These are phyloP conservation scores for Tuctoria greenei DNA, from an alignment of 176 grass and related monocot genomes.

Conservation along the genomic window DNA sequence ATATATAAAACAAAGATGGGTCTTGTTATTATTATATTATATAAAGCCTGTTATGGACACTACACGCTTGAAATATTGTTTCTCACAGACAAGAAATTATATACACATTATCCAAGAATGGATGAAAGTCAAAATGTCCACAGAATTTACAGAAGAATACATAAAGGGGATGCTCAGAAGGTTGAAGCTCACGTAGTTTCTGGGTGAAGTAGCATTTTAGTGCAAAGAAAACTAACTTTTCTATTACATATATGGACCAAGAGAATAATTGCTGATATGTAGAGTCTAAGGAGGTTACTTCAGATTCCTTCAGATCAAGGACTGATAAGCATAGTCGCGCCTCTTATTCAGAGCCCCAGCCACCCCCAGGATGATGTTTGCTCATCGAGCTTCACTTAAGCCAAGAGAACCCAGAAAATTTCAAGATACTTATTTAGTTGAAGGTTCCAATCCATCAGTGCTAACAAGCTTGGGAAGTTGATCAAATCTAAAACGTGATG, in stretches of 20 bases:
- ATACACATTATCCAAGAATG: neutral
- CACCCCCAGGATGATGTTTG: slow-evolving; percentile 7
- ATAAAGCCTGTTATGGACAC: neutral
- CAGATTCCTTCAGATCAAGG: slow-evolving; percentile 4
- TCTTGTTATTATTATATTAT: neutral
- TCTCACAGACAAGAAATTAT: neutral
- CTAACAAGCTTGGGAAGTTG: neutral
- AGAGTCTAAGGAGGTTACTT: neutral
- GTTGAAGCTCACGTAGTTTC: neutral
- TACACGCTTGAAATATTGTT: neutral
- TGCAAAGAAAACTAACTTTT: neutral
- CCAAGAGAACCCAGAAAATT: slow-evolving; percentile 12
- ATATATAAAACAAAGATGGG: neutral
- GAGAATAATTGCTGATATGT: neutral
- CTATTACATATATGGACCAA: neutral
- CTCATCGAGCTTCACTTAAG: neutral
- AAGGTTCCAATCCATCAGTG: slow-evolving; percentile 3
- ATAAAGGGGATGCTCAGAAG: neutral
- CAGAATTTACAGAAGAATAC: neutral
- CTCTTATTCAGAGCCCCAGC: neutral
- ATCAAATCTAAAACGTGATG: neutral
- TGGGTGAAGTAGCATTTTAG: neutral
- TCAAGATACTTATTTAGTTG: neutral
- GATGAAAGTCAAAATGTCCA: neutral
- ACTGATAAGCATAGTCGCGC: neutral